phyloP scores from a whole-genome alignment of 2,329 filamentous ascomycete genomes.

The Tolypocladium tundrense region DNA sequence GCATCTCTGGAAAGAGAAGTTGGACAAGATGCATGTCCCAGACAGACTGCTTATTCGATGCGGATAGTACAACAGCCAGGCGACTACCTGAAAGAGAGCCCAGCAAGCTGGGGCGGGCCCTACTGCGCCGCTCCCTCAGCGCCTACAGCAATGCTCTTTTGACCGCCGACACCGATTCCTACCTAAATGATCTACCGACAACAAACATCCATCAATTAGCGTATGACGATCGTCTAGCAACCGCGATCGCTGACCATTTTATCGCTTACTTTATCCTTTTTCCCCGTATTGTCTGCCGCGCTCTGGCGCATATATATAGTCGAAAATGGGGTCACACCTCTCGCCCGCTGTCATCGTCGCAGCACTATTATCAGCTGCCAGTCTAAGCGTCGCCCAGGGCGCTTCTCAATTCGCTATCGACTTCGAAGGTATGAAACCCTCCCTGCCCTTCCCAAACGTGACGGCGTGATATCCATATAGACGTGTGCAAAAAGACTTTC shows the following conservation, averaged over 20 bases:
- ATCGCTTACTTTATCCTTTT: neutral
- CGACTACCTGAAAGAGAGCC: no score
- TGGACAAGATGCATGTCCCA: no score
- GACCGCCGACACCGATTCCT: neutral
- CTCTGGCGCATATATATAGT: neutral
- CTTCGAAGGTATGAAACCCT: neutral
- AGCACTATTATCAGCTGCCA: neutral
- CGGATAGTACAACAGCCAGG: no score
- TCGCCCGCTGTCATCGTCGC: neutral
- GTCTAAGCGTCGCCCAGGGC: neutral
- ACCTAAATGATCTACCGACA: neutral
- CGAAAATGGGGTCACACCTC: neutral
- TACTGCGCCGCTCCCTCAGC: no score
- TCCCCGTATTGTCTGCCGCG: neutral
- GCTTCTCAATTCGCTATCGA: neutral
- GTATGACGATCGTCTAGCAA: neutral
- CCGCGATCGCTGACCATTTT: neutral
- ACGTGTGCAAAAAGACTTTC: neutral
- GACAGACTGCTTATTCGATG: no score
- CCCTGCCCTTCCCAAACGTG: neutral
- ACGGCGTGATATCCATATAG: neutral
- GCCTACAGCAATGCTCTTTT: neutral
- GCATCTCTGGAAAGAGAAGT: no score
- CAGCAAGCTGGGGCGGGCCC: no score
- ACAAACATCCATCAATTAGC: neutral